Percentiles rank a stretch among this genome's conserved stretches.
Conservation (phyloP, 148 eudicot species). For the Linanthus parryae region DNA sequence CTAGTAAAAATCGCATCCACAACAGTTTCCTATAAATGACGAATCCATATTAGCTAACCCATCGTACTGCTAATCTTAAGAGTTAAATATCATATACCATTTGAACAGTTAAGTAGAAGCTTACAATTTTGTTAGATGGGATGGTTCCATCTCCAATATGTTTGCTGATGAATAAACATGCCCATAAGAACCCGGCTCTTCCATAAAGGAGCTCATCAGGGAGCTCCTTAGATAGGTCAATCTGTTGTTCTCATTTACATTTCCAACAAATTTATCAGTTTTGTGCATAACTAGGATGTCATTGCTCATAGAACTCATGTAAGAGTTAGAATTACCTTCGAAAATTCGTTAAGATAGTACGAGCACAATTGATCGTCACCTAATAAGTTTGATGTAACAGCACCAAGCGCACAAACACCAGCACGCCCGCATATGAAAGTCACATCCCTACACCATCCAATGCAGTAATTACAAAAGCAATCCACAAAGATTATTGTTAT, state of each 20-base stretch:
- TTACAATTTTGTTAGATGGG: constrained; percentile 35
- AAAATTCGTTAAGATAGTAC: constrained; percentile 42
- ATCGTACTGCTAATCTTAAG: not conserved
- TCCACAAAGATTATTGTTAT: not conserved
- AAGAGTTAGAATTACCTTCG: constrained; percentile 26
- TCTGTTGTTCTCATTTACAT: constrained; percentile 14
- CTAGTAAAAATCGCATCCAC: constrained; percentile 31
- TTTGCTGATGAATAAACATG: constrained; percentile 47
- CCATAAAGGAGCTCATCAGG: constrained; percentile 55
- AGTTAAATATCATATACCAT: not conserved
- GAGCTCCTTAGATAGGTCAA: constrained; percentile 26
- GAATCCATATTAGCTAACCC: not conserved
- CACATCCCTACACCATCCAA: constrained; percentile 31
- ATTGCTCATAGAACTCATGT: no score
- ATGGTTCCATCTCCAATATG: constrained; percentile 43
- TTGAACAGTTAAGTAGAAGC: not conserved
- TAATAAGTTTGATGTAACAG: constrained; percentile 45
- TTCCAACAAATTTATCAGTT: not conserved
- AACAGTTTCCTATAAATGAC: constrained; percentile 26
- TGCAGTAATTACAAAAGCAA: not conserved
- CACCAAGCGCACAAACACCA: constrained; percentile 76
- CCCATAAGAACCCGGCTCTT: constrained; percentile 60
- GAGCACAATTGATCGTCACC: constrained; percentile 32
- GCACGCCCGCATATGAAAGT: constrained; percentile 56
- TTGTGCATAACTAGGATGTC: no score